Conservation (phyloP, 768 basidiomycete genomes). For the Cystoderma amianthinum region DNA sequence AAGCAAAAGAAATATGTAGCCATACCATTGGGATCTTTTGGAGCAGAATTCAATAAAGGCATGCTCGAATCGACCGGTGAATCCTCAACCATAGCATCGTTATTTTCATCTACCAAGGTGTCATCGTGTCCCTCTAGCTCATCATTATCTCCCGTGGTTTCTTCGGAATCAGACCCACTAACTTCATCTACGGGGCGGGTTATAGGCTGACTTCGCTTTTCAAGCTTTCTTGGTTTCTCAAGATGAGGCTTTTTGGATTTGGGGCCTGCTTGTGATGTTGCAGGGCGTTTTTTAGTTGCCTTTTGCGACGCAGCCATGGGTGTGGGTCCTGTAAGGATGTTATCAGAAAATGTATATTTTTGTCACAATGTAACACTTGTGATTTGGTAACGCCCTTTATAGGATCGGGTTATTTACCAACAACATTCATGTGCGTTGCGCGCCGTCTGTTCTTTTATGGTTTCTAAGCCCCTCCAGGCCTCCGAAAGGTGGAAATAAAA, state of each 20-base stretch:
- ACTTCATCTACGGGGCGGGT: constrained; percentile 24
- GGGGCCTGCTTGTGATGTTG: constrained; percentile 37
- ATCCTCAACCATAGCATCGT: constrained; percentile 21
- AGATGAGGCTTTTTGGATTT: constrained; percentile 47
- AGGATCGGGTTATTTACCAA: neutral
- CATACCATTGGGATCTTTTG: constrained; percentile 58
- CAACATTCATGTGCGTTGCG: neutral
- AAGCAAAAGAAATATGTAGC: constrained; percentile 2
- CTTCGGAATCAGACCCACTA: constrained; percentile 32
- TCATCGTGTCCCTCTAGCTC: constrained; percentile 28
- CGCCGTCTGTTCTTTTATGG: too few species aligned
- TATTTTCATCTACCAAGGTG: constrained; percentile 22
- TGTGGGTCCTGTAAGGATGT: neutral
- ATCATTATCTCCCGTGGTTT: constrained; percentile 24
- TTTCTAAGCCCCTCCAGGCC: constrained; percentile 32
- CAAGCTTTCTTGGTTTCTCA: constrained; percentile 27
- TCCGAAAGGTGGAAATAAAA: constrained; percentile 35
- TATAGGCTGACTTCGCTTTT: constrained; percentile 57
- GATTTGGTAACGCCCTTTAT: too few species aligned
- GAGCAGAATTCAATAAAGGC: constrained; percentile 5
- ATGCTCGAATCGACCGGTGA: constrained; percentile 19
- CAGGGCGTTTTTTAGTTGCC: constrained; percentile 42
- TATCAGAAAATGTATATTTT: neutral
- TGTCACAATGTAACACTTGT: constrained; percentile 3
- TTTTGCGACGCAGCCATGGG: constrained; percentile 35